Evolutionary conservation across 805 yeast genomes (phyloP), one percentile per base, ranked within the genome.

Genomic region (Candida broadrunensis): DNA sequence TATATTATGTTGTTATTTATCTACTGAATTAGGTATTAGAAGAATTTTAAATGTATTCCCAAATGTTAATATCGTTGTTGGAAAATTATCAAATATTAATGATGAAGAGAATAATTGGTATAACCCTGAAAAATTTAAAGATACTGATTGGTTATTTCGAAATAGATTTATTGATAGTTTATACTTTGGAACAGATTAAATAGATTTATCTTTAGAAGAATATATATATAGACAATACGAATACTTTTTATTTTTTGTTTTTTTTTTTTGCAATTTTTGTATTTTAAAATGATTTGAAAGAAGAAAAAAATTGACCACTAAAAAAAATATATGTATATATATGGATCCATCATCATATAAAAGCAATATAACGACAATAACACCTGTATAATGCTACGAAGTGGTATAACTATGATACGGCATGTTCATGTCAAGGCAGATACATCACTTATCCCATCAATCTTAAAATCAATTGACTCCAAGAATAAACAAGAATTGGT

Each of bases 1-100:
- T 17, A 75, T 82, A 2, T 70, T 89, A 39, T 80, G 88, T 11
- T 67, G 83, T 4, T 86, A 85, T 54, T 60, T 84, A 38, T 85
- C 88, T n/a, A 80, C 95, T 0, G 93, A 85, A 49, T 70, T 80
- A 27, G 97, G 96, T 3, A 61, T 88, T 5, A 68, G 85, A 42
- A 72, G 97, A 40, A 74, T 91, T 2, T 60, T 81, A 39, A 75
- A 78, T 35, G 96, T 91, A 0, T 91, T 87, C 55, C 83, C 87
- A 1, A 57, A 73, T 2, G 81, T 90, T 1, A 75, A 75, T 21
- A 65, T 89, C 2, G 84, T 85, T 17, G 81, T 82, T 23, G 97
- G 89, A 1, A 75, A 75, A 45, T 60, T 86, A 45, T 79, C 87
- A 43, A 52, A 64, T 21, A 56, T 68, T 33, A 64, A 61, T 18